Conservation (phyloP, 2,329 filamentous ascomycete species). For the Verticillium alfalfae region DNA sequence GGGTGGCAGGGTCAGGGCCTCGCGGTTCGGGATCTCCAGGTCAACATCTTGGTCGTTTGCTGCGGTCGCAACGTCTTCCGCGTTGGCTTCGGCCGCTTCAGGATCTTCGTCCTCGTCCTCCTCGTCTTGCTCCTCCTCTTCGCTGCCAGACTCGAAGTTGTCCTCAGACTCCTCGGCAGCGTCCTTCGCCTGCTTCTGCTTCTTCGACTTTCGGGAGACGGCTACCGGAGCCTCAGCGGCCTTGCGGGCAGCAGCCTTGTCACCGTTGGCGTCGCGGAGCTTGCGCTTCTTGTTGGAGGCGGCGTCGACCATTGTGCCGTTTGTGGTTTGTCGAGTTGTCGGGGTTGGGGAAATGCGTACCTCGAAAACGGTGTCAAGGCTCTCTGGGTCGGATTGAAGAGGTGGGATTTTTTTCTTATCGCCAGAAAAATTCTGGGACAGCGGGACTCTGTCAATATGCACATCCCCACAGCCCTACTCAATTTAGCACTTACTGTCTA, state of each 20-base stretch:
- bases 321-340: not conserved
- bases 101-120: constrained; percentile 14
- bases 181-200: constrained; percentile 28
- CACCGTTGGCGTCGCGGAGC: constrained; percentile 23
- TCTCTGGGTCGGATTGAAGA: not conserved
- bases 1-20: constrained; percentile 41
- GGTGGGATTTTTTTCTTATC: constrained; percentile 12
- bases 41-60: constrained; percentile 24
- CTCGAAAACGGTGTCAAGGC: not conserved
- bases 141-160: constrained; percentile 16
- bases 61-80: constrained; percentile 16
- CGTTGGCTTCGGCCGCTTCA: constrained; percentile 18
- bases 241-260: constrained; percentile 25
- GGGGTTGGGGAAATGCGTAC: not conserved
- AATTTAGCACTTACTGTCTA: too few relatives aligned
- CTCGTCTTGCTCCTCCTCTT: constrained; percentile 22
- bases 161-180: constrained; percentile 18
- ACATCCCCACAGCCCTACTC: too few relatives aligned
- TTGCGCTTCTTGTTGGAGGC: constrained; percentile 37
- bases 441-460: not conserved
- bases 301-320: constrained; percentile 1
- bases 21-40: constrained; percentile 27
- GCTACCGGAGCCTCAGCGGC: constrained; percentile 23
- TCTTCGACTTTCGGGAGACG: constrained; percentile 32
- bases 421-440: constrained; percentile 4